Evolutionary conservation across 768 basidiomycete genomes (phyloP).

Genomic region (Boletus reticuloceps): DNA sequence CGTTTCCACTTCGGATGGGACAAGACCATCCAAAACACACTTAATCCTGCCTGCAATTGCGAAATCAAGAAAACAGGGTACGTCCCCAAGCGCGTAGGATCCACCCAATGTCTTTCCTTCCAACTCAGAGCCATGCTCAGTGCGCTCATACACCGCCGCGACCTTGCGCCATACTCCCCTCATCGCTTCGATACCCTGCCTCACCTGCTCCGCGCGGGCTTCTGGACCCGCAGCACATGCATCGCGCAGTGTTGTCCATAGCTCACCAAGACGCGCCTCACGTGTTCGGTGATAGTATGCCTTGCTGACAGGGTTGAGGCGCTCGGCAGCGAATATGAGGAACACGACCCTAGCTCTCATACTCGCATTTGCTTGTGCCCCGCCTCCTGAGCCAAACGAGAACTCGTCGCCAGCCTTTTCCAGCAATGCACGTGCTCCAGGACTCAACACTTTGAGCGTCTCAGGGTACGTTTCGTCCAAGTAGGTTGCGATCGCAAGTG

Average conservation of each 20-base stretch:
- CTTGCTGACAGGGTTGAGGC: constrained; percentile 34
- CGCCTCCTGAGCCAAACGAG: constrained; percentile 6
- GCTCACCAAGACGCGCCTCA: constrained; percentile 30
- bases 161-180: constrained; percentile 29
- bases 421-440: constrained; percentile 32
- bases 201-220: constrained; percentile 24
- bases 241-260: constrained; percentile 34
- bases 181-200: constrained; percentile 2
- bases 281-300: constrained; percentile 41
- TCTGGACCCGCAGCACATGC: constrained; percentile 24
- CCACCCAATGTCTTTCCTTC: not conserved
- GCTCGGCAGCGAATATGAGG: constrained; percentile 21
- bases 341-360: constrained; percentile 12
- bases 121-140: not conserved
- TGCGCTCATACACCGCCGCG: constrained; percentile 9
- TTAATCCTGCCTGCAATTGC: constrained; percentile 16
- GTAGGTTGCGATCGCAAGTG: constrained; percentile 46
- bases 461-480: constrained; percentile 49
- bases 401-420: constrained; percentile 25
- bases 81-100: constrained; percentile 13
- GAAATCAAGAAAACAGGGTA: constrained; percentile 21
- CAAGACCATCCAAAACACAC: constrained; percentile 12
- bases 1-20: constrained; percentile 4
- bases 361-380: not conserved
- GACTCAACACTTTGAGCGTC: constrained; percentile 38